Evolutionary conservation across 1,284 basidiomycete species (phyloP).

Genomic region (Ganoderma sinense): DNA sequence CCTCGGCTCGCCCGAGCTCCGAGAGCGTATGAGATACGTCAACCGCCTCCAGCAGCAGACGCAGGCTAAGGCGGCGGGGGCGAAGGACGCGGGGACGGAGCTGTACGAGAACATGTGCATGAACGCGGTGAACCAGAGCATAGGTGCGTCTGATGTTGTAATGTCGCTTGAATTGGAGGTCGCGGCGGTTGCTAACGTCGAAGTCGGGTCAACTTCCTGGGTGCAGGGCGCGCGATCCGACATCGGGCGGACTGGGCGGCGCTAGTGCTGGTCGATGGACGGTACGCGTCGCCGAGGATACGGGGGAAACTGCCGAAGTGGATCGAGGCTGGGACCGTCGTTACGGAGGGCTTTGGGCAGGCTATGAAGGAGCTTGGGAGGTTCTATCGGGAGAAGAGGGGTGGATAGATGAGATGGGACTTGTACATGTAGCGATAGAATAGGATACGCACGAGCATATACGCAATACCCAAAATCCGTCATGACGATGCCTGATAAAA

Average conservation of each 20-base stretch:
- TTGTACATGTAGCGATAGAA: neutral
- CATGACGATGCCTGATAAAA: too few species aligned
- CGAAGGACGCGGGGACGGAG: slow-evolving; percentile 81
- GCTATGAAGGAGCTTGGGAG: slow-evolving; percentile 73
- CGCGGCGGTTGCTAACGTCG: too few species aligned
- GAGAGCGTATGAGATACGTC: slow-evolving; percentile 91
- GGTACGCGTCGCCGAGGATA: slow-evolving; percentile 76
- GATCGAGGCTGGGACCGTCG: slow-evolving; percentile 77
- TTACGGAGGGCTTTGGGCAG: slow-evolving; percentile 77
- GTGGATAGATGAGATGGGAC: neutral
- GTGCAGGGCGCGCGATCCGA: slow-evolving; percentile 85
- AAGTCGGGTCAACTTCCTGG: neutral
- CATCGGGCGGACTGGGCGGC: slow-evolving; percentile 90
- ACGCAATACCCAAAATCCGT: too few species aligned
- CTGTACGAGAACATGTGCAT: slow-evolving; percentile 95
- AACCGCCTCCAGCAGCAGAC: slow-evolving; percentile 58
- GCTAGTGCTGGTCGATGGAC: slow-evolving; percentile 83
- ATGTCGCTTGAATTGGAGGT: too few species aligned
- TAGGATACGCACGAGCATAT: neutral
- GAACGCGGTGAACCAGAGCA: slow-evolving; percentile 97
- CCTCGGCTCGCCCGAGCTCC: slow-evolving; percentile 87
- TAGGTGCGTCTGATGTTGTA: slow-evolving; percentile 65
- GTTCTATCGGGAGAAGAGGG: slow-evolving; percentile 66
- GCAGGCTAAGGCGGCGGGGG: slow-evolving; percentile 41
- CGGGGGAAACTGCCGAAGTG: slow-evolving; percentile 84